Percentiles rank a stretch among this genome's conserved stretches.
These are phyloP conservation scores for Pachysandra terminalis DNA, from an alignment of 164 flowering plant genomes.

Conservation along the genomic window DNA sequence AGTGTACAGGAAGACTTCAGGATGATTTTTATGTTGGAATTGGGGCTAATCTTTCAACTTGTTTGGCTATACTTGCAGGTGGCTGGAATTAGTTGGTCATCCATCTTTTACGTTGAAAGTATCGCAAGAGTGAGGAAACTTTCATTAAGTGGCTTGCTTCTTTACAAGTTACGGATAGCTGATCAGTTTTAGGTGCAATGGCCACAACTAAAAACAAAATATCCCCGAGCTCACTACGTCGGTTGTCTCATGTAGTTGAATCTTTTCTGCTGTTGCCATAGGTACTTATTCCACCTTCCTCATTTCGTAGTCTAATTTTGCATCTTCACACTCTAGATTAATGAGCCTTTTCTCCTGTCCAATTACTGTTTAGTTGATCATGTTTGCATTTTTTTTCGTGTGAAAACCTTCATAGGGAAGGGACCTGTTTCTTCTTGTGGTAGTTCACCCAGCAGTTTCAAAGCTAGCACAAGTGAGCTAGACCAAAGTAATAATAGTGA, in stretches of 20 bases:
- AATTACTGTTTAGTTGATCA: not conserved
- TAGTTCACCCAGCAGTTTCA: not conserved
- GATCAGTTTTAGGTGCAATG: conserved; percentile 92
- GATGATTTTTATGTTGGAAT: not conserved
- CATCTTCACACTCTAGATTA: not conserved
- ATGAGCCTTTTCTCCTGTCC: not conserved
- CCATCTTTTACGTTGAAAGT: conserved; percentile 77
- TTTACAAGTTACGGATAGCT: conserved; percentile 70
- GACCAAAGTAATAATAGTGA: not conserved
- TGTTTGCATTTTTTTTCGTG: not conserved
- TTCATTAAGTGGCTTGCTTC: conserved; percentile 86
- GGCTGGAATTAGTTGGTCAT: conserved; percentile 79
- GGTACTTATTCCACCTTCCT: conserved; percentile 3
- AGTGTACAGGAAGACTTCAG: not conserved
- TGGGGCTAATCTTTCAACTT: not conserved
- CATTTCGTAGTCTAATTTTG: not conserved
- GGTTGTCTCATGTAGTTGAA: conserved; percentile 59
- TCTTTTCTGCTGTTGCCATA: not conserved
- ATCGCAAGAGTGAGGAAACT: conserved; percentile 87
- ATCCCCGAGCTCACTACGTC: conserved; percentile 77
- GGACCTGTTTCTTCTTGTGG: not conserved
- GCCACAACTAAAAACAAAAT: conserved; percentile 76
- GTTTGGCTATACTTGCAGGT: conserved; percentile 43
- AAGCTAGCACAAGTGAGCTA: not conserved
- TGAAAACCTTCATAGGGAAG: not conserved